A percentile compares a stretch with the other conserved stretches of the same genome.
phyloP scores from a whole-genome alignment of 2,329 filamentous ascomycete genomes.

The Parascedosporium putredinis region DNA sequence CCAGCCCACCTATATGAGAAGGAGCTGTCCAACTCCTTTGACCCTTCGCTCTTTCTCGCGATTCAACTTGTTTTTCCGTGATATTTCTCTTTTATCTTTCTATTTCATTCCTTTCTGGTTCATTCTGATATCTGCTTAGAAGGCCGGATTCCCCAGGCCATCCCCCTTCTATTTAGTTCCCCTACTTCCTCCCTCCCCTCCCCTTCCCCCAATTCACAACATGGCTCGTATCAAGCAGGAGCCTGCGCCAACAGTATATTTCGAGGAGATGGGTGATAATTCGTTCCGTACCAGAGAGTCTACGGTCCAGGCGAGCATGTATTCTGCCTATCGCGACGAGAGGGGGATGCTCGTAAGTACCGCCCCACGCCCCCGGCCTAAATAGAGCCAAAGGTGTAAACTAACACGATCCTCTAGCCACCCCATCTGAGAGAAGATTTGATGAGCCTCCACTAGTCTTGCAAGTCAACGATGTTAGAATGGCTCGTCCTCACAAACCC shows the following conservation, averaged over 20 bases:
- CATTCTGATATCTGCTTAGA: neutral
- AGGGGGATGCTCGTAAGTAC: slow-evolving; percentile 3
- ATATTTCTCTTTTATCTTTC: neutral
- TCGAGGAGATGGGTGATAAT: neutral
- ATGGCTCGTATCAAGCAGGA: slow-evolving; percentile 4
- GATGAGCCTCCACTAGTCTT: slow-evolving; percentile 4
- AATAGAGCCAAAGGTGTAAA: neutral
- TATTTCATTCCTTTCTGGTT: neutral
- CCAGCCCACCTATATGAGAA: slow-evolving; percentile 1
- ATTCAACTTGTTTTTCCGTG: no score
- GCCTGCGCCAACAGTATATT: neutral
- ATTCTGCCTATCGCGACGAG: neutral
- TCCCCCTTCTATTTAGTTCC: neutral
- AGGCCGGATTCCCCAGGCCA: neutral
- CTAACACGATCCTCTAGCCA: slow-evolving; percentile 4
- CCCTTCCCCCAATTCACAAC: neutral
- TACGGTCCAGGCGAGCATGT: neutral
- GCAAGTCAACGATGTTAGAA: slow-evolving; percentile 12
- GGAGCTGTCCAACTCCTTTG: slow-evolving; percentile 2
- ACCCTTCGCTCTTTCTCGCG: neutral
- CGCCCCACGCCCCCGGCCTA: neutral
- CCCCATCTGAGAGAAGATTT: slow-evolving; percentile 6
- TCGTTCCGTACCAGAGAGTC: neutral
- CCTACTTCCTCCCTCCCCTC: neutral
- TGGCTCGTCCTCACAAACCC: slow-evolving; percentile 14